Evolutionary conservation across 148 eudicot genomes (phyloP), one percentile per base, ranked within the genome.

Genomic region (Persicaria maculosa): DNA sequence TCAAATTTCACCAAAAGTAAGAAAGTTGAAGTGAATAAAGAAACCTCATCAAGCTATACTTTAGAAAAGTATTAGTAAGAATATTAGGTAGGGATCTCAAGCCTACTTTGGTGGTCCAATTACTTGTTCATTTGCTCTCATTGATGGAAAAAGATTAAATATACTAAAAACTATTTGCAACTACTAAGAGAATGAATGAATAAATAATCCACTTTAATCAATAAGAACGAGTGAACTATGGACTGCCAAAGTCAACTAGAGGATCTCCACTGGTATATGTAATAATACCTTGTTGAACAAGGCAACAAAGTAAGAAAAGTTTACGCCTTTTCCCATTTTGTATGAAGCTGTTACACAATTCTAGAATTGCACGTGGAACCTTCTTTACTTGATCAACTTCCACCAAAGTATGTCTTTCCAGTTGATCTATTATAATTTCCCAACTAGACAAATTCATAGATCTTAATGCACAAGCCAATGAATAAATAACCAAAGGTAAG

Each of bases 201-300:
- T 31, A 31, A 31, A 31, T 31, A 31, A 31, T 31, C 2, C 36
- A 31, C 36, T 31, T 31, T 31, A 31, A 31, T 31, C 36, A 31
- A 31, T 25, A 25, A 25, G 31, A 25, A 25, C 31, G 31, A 25
- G 31, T 25, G 31, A 25, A 25, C 31, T 25, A 25, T 31, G 36
- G 36, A 2, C 36, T 2, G 2, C 36, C 36, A 31, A 31, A 31
- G 36, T 31, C 36, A 31, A 31, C 36, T 31, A 31, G 36, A 31
- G 36, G 36, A 31, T 31, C 36, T 31, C 36, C 36, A 31, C 2
- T 31, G 36, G 67, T 9, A 2, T 14, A 61, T 22, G 67, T 61
- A 20, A 61, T 59, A 59, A 9, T 61, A 61, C 67, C 67, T 61
- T 61, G 43, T 15, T 61, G 67, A 61, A 61, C 10, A 22, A 61